These are phyloP conservation scores for Coemansia sp. DNA, from an alignment of 192 early-diverging fungal species.

Conservation along the genomic window DNA sequence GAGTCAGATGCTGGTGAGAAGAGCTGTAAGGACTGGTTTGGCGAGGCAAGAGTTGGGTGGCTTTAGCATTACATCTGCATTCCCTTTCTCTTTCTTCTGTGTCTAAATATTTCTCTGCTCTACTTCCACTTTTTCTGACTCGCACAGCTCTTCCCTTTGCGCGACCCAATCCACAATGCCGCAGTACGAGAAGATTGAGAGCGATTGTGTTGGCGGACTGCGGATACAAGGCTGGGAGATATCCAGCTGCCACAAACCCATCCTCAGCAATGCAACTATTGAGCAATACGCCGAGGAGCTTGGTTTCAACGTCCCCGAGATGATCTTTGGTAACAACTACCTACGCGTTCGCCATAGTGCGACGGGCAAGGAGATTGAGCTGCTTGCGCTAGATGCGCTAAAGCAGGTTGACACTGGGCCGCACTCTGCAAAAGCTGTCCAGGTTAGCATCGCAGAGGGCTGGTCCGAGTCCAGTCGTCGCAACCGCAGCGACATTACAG, in stretches of 20 bases:
- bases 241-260: slow-evolving; percentile 59
- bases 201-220: slow-evolving; percentile 35
- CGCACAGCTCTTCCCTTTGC: background rate
- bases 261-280: slow-evolving; percentile 59
- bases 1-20: background rate
- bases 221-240: slow-evolving; percentile 59
- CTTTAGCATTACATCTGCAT: background rate
- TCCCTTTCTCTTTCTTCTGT: background rate
- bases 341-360: slow-evolving; percentile 60
- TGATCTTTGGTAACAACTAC: slow-evolving; percentile 93
- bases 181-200: slow-evolving; percentile 38
- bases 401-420: slow-evolving; percentile 66
- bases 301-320: slow-evolving; percentile 84
- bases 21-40: background rate
- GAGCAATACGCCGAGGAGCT: slow-evolving; percentile 57
- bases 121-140: background rate
- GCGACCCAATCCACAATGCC: background rate
- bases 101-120: background rate
- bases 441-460: slow-evolving; percentile 81
- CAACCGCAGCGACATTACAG: slow-evolving; percentile 64
- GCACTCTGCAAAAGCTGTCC: slow-evolving; percentile 67
- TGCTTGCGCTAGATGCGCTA: slow-evolving; percentile 75
- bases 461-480: slow-evolving; percentile 79
- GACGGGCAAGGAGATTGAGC: slow-evolving; percentile 58
- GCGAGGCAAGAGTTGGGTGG: background rate